These are phyloP conservation scores for Saussurea involucrata DNA, from an alignment of 129 eudicot genomes.

Conservation along the genomic window DNA sequence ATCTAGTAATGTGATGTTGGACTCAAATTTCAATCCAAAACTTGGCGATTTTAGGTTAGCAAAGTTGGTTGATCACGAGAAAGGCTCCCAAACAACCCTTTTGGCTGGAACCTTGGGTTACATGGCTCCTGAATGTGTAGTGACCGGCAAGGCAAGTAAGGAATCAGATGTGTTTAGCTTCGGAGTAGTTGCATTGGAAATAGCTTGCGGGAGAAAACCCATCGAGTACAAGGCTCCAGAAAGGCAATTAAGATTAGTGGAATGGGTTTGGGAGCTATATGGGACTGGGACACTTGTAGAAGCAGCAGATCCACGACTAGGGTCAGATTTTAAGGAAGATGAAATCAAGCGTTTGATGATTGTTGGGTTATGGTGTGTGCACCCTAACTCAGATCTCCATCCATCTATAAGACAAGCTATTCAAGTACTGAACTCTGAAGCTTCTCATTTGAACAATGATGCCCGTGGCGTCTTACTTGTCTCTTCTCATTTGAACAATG, in stretches of 20 bases:
- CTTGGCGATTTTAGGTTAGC: constrained; percentile 47
- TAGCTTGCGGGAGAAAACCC: constrained; percentile 36
- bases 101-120: constrained; percentile 39
- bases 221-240: constrained; percentile 2
- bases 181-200: constrained; percentile 33
- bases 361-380: constrained; percentile 43
- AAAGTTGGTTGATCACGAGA: constrained; percentile 38
- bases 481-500: not conserved
- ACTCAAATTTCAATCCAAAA: constrained; percentile 34
- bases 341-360: constrained; percentile 30
- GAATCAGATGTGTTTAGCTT: constrained; percentile 36
- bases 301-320: constrained; percentile 33
- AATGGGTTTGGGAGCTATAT: constrained; percentile 40
- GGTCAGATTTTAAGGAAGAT: constrained; percentile 5
- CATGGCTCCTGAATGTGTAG: constrained; percentile 37
- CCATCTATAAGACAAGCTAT: constrained; percentile 34
- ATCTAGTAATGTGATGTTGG: constrained; percentile 49
- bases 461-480: constrained; percentile 27
- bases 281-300: constrained; percentile 29
- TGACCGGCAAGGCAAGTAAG: constrained; percentile 32
- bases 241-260: constrained; percentile 17
- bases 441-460: constrained; percentile 23
- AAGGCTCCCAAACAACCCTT: constrained; percentile 23
- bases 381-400: constrained; percentile 28
- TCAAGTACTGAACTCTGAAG: constrained; percentile 28